phyloP scores from a whole-genome alignment of 495 filamentous ascomycete species.

The Aspergillus avenaceus region DNA sequence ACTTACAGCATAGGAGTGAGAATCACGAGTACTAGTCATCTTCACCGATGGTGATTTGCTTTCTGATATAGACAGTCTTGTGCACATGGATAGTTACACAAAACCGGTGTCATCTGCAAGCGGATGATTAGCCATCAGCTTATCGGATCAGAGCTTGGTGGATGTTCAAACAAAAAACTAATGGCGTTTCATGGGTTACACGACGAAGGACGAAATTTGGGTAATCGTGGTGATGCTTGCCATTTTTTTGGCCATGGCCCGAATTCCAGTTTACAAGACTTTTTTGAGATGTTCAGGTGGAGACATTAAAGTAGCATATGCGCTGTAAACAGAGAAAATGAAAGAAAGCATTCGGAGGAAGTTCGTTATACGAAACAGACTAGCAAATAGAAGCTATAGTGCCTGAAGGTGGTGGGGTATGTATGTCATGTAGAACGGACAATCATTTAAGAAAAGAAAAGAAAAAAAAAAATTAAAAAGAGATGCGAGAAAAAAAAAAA shows the following conservation, averaged over 20 bases:
- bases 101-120: constrained; percentile 34
- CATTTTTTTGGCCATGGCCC: not conserved
- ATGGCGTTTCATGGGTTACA: not conserved
- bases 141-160: constrained; percentile 2
- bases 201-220: not conserved
- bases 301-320: not conserved
- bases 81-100: constrained; percentile 34
- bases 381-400: constrained; percentile 2
- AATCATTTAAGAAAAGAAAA: too few species aligned
- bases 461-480: not conserved
- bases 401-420: constrained; percentile 14
- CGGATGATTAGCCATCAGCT: constrained; percentile 19
- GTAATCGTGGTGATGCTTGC: not conserved
- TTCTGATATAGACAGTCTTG: constrained; percentile 23
- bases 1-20: constrained; percentile 46
- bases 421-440: too few species aligned
- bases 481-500: constrained; percentile 11
- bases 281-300: not conserved
- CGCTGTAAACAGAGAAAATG: too few species aligned
- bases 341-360: not conserved
- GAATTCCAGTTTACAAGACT: not conserved
- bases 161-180: not conserved
- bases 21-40: constrained; percentile 46
- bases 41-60: constrained; percentile 28
- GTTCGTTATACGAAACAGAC: constrained; percentile 1